Base-by-base conservation (phyloP, 2,329 filamentous ascomycete genomes). In the Tolypocladium cylindrosporum region DNA sequence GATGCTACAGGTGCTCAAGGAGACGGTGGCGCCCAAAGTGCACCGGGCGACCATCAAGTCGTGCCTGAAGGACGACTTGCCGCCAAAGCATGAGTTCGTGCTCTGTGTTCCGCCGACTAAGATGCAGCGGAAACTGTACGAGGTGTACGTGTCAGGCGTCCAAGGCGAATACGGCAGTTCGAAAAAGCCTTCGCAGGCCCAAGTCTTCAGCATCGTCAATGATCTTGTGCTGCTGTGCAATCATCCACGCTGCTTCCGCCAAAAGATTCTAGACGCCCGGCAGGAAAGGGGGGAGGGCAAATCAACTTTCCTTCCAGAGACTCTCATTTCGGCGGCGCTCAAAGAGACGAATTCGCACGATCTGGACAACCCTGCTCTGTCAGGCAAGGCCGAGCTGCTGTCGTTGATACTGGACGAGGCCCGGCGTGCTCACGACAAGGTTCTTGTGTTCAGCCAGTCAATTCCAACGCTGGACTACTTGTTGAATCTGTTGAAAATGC, bases 401-500 rank as follows among this genome's bases (percentile, higher is more conserved):
- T 72, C 84, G 50, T 72, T 79, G 52, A 93, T 97, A 55, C 70
- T 96, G 0, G 76, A 86, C 27, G 79, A 87, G 61, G 86, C 87
- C 8, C 80, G 79, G 43, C 68, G 68, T 1, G 72, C 77, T 0
- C 78, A 79, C 0, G 92, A 97, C 69, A 91, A 91, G 66, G 81
- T 91, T 1, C 77, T 97, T 1, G 75, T 96, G 0, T 97, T 97
- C 66, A 89, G 88, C 0, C 87, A 91, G 57, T 88, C 85, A 16
- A 76, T 91, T 13, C 73, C 76, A 0, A 88, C 88, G 0, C 74
- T 97, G 6, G 68, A 91, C 63, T 93, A 86, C 63, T 75, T 96
- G 1, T 79, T 85, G 55, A 63, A 72, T 0, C 69, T 88, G 24
- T 79, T 91, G 43, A 70, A 68, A 6, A 65, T 65, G 24, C 77